Percentiles rank a stretch among this genome's conserved stretches.
These are phyloP conservation scores for Boletus reticuloceps DNA, from an alignment of 768 basidiomycete genomes.

Conservation along the genomic window DNA sequence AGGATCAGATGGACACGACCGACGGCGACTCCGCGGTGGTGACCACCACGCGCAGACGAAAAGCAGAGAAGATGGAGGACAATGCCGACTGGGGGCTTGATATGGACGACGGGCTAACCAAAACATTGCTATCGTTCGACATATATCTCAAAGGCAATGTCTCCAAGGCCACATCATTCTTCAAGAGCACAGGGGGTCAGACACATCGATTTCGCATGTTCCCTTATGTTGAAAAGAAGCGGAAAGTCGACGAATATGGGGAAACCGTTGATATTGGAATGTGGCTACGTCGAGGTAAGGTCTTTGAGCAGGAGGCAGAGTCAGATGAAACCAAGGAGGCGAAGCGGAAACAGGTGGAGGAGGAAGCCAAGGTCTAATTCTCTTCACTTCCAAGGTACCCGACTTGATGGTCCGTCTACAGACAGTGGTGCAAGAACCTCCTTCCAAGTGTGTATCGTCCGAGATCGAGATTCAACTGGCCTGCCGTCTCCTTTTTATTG, in stretches of 20 bases:
- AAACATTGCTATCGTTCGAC: slow-evolving; percentile 83
- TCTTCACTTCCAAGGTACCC: neutral
- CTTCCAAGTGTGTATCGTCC: slow-evolving; percentile 85
- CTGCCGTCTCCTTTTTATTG: slow-evolving; percentile 86
- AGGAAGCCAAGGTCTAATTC: slow-evolving; percentile 64
- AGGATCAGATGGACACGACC: slow-evolving; percentile 45
- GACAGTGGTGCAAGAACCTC: slow-evolving; percentile 79
- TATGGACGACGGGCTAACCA: slow-evolving; percentile 71
- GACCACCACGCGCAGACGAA: slow-evolving; percentile 35
- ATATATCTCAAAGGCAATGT: slow-evolving; percentile 98
- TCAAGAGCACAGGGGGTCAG: slow-evolving; percentile 71
- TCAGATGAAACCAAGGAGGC: slow-evolving; percentile 75
- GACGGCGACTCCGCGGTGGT: slow-evolving; percentile 31
- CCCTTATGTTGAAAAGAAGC: slow-evolving; percentile 90
- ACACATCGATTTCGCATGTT: slow-evolving; percentile 93
- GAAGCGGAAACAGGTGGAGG: slow-evolving; percentile 63
- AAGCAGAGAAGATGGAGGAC: slow-evolving; percentile 48
- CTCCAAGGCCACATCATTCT: slow-evolving; percentile 80
- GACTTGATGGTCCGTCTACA: slow-evolving; percentile 29
- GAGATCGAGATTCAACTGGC: slow-evolving; percentile 75
- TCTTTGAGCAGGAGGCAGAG: slow-evolving; percentile 87
- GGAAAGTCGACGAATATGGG: slow-evolving; percentile 92
- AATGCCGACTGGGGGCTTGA: slow-evolving; percentile 69
- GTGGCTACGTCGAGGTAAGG: slow-evolving; percentile 92
- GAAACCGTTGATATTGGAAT: slow-evolving; percentile 93